Conservation (phyloP, 2,329 filamentous ascomycete species). For the Dactylellina parvicollis region DNA sequence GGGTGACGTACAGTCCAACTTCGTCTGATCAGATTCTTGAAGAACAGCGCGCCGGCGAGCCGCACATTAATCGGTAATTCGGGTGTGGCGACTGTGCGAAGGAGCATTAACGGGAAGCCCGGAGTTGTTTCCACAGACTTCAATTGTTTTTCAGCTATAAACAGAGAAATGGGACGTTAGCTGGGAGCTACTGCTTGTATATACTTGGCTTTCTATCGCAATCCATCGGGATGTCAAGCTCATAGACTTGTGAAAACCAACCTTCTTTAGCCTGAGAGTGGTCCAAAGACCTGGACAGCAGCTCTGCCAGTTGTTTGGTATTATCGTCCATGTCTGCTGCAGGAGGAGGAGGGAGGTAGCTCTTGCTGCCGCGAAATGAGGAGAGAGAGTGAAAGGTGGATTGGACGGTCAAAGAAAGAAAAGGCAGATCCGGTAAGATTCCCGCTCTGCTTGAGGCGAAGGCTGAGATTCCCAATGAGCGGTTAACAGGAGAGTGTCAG, state of each 20-base stretch:
- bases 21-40: constrained; percentile 97
- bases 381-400: constrained; percentile 2
- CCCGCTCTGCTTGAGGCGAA: not conserved
- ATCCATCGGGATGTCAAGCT: constrained; percentile 7
- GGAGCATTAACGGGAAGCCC: constrained; percentile 84
- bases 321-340: constrained; percentile 70
- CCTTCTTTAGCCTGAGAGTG: constrained; percentile 89
- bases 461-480: constrained; percentile 6
- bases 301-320: constrained; percentile 75
- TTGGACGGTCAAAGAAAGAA: not conserved
- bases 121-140: constrained; percentile 81
- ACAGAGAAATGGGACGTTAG: constrained; percentile 15
- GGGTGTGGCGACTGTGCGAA: constrained; percentile 86
- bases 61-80: constrained; percentile 79
- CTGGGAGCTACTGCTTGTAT: not conserved
- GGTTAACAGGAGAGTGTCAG: not conserved
- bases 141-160: constrained; percentile 69
- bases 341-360: constrained; percentile 16
- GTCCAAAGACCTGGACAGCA: constrained; percentile 91
- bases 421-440: not conserved
- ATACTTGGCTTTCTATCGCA: constrained; percentile 2
- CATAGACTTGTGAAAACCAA: constrained; percentile 62
- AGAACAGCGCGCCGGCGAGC: constrained; percentile 87
- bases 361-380: constrained; percentile 6
- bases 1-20: constrained; percentile 78